Evolutionary conservation across 805 yeast genomes (phyloP), one percentile per base, ranked within the genome.

Genomic region (Spathaspora arborariae): DNA sequence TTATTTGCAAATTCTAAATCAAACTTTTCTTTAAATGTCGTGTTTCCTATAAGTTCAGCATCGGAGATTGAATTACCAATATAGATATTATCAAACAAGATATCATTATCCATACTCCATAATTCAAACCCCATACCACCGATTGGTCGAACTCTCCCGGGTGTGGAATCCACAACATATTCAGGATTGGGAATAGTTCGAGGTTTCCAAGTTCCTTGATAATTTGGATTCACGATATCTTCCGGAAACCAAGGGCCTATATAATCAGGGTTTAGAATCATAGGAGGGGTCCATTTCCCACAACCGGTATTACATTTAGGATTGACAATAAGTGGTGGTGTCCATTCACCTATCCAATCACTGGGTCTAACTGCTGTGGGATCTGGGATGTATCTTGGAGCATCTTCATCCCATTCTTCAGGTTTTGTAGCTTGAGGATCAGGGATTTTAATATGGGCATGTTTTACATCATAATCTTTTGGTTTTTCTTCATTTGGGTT

Each of bases 71-170:
- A 81, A 60, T 88, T 91, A 24, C 97, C 97, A 50, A 90, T 63
- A 62, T 90, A 91, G 50, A 90, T 80, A 67, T 90, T 88, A 63
- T 88, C 88, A 61, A 90, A 88, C 62, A 87, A 55, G 43, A 89
- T 79, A 42, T 86, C 79, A 38, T 75, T 74, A 52, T 87, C 84
- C 83, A 90, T 85, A 41, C 92, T 79, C 96, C 96, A 90, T 52
- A 90, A 70, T 64, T 90, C 97, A 58, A 91, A 87, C 7, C 96
- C 96, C 39, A 89, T 56, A 9, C 86, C 96, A 20, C 90, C 91
- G 52, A 88, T 79, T 27, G 82, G 79, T 20, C 42, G 26, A 48
- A 84, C 64, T 52, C 81, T 71, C 9, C 84, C 71, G 4, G 94
- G 90, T 4, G 56, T 67, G 0, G 45, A 43, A 57, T 83, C 88